Percentiles rank a stretch among this genome's conserved stretches.
Conservation (phyloP, 2,329 filamentous ascomycete genomes). For the Chaetomium globosum region DNA sequence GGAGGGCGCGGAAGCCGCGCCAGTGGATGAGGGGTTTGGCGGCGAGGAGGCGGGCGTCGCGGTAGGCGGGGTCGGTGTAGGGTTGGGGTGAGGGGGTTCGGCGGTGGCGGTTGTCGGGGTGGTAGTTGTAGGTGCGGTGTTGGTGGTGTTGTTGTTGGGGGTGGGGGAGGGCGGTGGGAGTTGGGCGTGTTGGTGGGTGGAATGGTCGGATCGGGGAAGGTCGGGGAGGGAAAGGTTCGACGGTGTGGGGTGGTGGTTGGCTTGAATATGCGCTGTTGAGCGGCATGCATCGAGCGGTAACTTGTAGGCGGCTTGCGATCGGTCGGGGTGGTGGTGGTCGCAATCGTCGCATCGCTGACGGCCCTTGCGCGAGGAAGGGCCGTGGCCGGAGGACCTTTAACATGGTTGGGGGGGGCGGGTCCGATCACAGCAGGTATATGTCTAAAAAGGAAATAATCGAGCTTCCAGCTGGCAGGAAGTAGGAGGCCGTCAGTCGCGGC, state of each 20-base stretch:
- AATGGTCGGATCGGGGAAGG: neutral
- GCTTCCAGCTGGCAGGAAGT: neutral
- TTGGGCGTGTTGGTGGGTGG: neutral
- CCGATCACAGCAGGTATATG: neutral
- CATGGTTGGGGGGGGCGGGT: conserved; percentile 5
- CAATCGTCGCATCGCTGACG: conserved; percentile 4
- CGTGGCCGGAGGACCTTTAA: conserved; percentile 1
- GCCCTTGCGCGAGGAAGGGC: neutral
- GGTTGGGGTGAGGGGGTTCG: conserved; percentile 19
- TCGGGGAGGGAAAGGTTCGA: neutral
- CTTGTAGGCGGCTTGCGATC: neutral
- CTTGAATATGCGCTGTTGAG: neutral
- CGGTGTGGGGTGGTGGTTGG: neutral
- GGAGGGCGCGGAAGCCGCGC: conserved; percentile 38
- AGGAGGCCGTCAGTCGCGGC: neutral
- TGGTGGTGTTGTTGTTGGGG: conserved; percentile 12
- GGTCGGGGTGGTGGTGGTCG: neutral
- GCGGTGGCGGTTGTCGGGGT: conserved; percentile 7
- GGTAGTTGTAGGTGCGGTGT: conserved; percentile 12
- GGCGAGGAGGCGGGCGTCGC: conserved; percentile 32
- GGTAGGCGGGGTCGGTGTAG: neutral
- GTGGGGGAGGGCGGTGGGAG: neutral
- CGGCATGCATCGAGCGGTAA: neutral
- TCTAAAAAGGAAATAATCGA: neutral
- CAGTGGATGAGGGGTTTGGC: conserved; percentile 47